These are phyloP conservation scores for Dryas octopetala DNA, from an alignment of 306 rosid genomes.

Conservation along the genomic window DNA sequence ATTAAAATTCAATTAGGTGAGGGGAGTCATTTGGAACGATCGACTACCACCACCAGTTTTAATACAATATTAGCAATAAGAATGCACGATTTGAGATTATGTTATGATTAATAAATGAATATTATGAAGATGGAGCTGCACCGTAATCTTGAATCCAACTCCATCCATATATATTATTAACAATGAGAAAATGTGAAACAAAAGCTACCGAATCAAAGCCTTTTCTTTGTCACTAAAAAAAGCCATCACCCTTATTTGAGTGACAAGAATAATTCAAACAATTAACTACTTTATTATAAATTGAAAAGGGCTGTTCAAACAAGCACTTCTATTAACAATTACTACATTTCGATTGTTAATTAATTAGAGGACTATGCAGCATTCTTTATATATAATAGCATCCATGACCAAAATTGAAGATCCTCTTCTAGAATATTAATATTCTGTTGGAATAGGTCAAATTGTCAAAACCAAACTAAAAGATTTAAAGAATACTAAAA, in stretches of 20 bases:
- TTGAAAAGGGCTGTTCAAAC: not conserved
- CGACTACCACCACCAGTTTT: constrained; percentile 2
- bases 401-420: constrained; percentile 10
- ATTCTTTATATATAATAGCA: constrained; percentile 4
- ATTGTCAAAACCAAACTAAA: not conserved
- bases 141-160: constrained; percentile 27
- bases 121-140: constrained; percentile 6
- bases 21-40: constrained; percentile 24
- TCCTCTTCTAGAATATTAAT: constrained; percentile 23
- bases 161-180: constrained; percentile 16
- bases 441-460: constrained; percentile 8
- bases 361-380: not conserved
- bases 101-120: not conserved
- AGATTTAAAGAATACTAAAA: not conserved
- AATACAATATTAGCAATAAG: not conserved
- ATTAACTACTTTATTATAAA: not conserved
- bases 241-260: constrained; percentile 21
- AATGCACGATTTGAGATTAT: not conserved
- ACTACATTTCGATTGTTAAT: not conserved
- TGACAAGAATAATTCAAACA: constrained; percentile 45
- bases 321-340: constrained; percentile 9
- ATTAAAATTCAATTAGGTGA: constrained; percentile 18
- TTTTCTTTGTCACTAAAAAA: constrained; percentile 22
- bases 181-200: constrained; percentile 17
- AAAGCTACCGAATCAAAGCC: constrained; percentile 25